Percentiles rank a stretch among this genome's conserved stretches.
These are phyloP conservation scores for Diplosphaera chodatii DNA, from an alignment of 139 green algal species.

Conservation along the genomic window DNA sequence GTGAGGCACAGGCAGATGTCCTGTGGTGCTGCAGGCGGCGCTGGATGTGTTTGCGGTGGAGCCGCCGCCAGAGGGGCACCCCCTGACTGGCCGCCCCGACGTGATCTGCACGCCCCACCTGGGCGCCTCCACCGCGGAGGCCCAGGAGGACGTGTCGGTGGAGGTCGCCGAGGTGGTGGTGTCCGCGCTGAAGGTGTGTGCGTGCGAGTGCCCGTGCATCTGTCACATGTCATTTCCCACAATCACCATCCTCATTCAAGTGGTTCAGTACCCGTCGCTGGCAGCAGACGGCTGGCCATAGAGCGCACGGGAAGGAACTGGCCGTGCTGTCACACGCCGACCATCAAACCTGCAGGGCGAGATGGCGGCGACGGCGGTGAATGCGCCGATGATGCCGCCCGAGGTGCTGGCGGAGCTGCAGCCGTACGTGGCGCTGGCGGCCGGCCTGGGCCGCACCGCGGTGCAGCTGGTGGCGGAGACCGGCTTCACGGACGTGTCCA, in stretches of 20 bases:
- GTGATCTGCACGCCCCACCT: conserved; percentile 93
- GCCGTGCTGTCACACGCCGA: background rate
- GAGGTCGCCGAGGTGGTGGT: conserved; percentile 94
- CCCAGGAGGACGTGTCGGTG: conserved; percentile 89
- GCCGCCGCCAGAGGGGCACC: conserved; percentile 66
- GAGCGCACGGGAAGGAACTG: no score
- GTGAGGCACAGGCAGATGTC: no score
- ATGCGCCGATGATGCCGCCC: conserved; percentile 85
- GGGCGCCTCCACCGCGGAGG: conserved; percentile 84
- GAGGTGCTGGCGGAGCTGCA: conserved; percentile 89
- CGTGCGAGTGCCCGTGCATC: no score
- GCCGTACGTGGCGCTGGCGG: conserved; percentile 77
- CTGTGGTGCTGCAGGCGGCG: conserved; percentile 67
- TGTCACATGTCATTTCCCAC: no score
- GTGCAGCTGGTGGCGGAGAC: conserved; percentile 53
- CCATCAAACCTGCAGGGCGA: conserved; percentile 64
- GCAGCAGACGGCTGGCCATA: no score
- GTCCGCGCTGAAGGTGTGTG: conserved; percentile 70
- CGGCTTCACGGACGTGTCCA: conserved; percentile 74
- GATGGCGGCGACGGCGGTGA: conserved; percentile 82
- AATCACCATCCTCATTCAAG: no score
- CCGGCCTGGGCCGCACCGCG: conserved; percentile 63
- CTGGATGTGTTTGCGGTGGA: conserved; percentile 90
- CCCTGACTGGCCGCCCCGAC: conserved; percentile 67
- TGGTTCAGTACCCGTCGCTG: no score